A percentile compares a stretch with the other conserved stretches of the same genome.
phyloP scores from a whole-genome alignment of 2,329 filamentous ascomycete species.

The Colletotrichum viniferum region DNA sequence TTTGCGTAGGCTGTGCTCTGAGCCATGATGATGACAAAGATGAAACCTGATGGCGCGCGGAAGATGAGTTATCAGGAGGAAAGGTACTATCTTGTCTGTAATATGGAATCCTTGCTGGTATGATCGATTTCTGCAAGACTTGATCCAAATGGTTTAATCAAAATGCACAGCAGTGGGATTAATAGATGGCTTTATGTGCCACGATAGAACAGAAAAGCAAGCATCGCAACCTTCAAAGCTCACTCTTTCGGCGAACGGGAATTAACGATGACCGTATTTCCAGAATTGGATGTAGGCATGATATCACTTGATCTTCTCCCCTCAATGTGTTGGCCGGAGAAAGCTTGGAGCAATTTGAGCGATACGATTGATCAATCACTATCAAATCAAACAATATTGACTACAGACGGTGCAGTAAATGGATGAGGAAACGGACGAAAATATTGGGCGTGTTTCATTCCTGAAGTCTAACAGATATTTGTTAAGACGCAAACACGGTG shows the following conservation, averaged over 20 bases:
- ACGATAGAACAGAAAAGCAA: neutral
- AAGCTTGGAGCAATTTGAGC: neutral
- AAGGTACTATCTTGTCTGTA: too few species aligned
- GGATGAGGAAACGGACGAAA: neutral
- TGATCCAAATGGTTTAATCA: accelerated
- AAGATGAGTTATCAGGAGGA: neutral
- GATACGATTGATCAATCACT: neutral
- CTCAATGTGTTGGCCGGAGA: neutral
- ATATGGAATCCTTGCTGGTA: neutral
- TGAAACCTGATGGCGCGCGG: neutral
- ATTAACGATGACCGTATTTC: neutral
- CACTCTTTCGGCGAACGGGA: neutral
- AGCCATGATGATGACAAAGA: neutral
- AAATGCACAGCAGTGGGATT: neutral
- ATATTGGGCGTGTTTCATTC: neutral
- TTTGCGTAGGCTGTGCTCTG: neutral
- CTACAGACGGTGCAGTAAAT: neutral
- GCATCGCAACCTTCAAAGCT: neutral
- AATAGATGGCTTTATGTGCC: neutral
- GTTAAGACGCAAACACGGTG: neutral
- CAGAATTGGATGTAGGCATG: neutral
- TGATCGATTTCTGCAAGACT: neutral
- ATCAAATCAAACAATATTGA: neutral
- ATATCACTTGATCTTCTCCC: neutral
- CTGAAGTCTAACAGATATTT: neutral